Evolutionary conservation across 1,139 yeast species (phyloP).

Genomic region (Taphrina flavorubra): DNA sequence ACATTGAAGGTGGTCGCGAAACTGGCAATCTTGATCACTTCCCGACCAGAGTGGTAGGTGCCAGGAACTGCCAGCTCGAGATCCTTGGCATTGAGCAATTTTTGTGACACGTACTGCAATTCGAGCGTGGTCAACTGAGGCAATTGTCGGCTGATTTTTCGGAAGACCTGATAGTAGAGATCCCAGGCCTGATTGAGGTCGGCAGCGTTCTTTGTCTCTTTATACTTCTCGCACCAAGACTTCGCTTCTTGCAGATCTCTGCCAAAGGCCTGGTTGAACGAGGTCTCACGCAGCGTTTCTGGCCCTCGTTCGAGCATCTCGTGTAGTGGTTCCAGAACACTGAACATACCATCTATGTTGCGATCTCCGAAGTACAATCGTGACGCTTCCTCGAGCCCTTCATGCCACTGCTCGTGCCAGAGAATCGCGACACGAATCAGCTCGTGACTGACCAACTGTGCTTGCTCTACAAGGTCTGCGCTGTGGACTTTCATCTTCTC

Average conservation of each 20-base stretch:
- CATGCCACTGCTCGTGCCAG: conserved; percentile 99
- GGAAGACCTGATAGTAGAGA: conserved; percentile 88
- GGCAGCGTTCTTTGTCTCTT: conserved; percentile 81
- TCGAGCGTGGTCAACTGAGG: conserved; percentile 88
- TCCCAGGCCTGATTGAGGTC: conserved; percentile 98
- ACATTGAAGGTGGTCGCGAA: conserved; percentile 86
- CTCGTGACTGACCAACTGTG: conserved; percentile 91
- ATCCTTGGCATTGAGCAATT: conserved; percentile 75
- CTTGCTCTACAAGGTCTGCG: conserved; percentile 82
- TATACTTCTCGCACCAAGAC: conserved; percentile 88
- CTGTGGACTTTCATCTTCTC: conserved; percentile 92
- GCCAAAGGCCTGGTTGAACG: conserved; percentile 92
- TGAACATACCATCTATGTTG: conserved; percentile 91
- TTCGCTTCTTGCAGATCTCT: conserved; percentile 90
- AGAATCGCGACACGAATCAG: conserved; percentile 91
- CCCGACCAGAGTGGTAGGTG: conserved; percentile 83
- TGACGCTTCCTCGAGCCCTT: conserved; percentile 95
- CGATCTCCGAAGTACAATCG: conserved; percentile 92
- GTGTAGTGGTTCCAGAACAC: conserved; percentile 87
- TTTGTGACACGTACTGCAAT: conserved; percentile 91
- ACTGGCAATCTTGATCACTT: conserved; percentile 69
- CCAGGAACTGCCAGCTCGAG: conserved; percentile 93
- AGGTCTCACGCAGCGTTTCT: conserved; percentile 87
- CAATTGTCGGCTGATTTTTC: conserved; percentile 84
- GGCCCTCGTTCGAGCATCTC: conserved; percentile 83